Base-by-base conservation (phyloP, 2,329 filamentous ascomycete genomes). In the Pseudogymnoascus sp. region DNA sequence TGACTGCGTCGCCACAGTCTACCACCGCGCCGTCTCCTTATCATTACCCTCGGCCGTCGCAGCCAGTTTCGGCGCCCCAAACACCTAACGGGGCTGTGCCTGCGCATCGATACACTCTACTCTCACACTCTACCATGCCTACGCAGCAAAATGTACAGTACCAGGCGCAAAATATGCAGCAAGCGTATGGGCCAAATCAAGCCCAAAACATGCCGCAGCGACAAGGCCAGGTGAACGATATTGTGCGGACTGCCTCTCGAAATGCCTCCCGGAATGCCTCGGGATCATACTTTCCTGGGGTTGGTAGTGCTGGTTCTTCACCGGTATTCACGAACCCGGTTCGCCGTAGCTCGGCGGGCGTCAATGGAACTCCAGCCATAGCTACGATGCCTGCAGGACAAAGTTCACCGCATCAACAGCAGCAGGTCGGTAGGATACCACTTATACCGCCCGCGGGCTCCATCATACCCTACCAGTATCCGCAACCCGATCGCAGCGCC, bases 401-500 rank as follows among this genome's bases (percentile, higher is more conserved):
- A 2, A 52, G 25, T 15, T 13, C 13, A 1, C 45, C 31, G 13
- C 42, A 52, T 13, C 42, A 3, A n/a, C 42, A n/a, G 4, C 42
- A 52, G 13, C 13, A 52, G 13, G 4, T 8, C 13, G 2, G 4
- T 2, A 31, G 27, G 45, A 9, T 29, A 31, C 45, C 25, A 5
- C n/a, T 52, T 10, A 31, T 52, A 52, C 45, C 45, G 2, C 45
- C 45, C 10, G 25, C 10, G 9, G 45, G 45, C 45, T 52, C 29
- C 25, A 31, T 9, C 1, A 6, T 27, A 15, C 45, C 55, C 13
- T 39, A 35, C 35, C 55, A 75, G 33, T 72, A 74, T 25, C 76
- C 80, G 3, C 74, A 79, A 62, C 78, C 82, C 18, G 70, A 72
- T 25, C 69, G 75, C 6, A 76, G 75, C 29, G 79, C 78, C n/a